phyloP scores from a whole-genome alignment of 495 filamentous ascomycete species.

The Darksidea phi region DNA sequence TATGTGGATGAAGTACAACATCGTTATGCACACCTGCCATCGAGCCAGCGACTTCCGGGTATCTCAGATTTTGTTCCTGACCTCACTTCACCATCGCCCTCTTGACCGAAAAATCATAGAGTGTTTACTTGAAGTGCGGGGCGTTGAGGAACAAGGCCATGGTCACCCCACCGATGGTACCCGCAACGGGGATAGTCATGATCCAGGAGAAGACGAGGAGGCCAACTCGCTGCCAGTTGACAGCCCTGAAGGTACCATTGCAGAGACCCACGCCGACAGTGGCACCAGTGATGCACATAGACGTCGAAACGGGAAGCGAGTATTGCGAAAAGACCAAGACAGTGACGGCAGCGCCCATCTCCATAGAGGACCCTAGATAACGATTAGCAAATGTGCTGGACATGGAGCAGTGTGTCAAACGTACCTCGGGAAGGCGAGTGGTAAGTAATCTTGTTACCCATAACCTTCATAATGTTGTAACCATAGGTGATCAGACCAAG shows the following conservation, averaged over 20 bases:
- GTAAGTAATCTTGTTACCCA: slow-evolving; percentile 69
- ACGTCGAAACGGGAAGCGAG: slow-evolving; percentile 55
- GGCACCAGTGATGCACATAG: slow-evolving; percentile 45
- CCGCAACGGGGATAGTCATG: slow-evolving; percentile 62
- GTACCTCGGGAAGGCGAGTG: slow-evolving; percentile 59
- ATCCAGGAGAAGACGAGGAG: slow-evolving; percentile 59
- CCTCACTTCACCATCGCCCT: neutral
- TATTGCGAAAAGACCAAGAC: slow-evolving; percentile 62
- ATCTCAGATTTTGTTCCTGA: neutral
- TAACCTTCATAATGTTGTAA: slow-evolving; percentile 63
- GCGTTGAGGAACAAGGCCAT: slow-evolving; percentile 65
- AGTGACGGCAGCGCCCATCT: slow-evolving; percentile 65
- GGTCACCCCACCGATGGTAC: slow-evolving; percentile 57
- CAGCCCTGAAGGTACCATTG: slow-evolving; percentile 51
- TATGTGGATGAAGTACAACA: no score
- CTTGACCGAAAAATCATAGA: neutral
- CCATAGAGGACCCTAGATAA: slow-evolving; percentile 54
- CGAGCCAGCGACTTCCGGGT: no score
- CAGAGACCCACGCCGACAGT: slow-evolving; percentile 44
- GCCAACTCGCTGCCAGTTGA: slow-evolving; percentile 60
- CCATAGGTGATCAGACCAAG: slow-evolving; percentile 62
- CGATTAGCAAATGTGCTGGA: neutral
- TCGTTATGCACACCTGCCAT: no score
- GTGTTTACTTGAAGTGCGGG: slow-evolving; percentile 39
- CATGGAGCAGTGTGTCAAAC: neutral